Percentiles rank a stretch among this genome's conserved stretches.
These are phyloP conservation scores for Peniophora sp. DNA, from an alignment of 1,284 basidiomycete genomes.

Conservation along the genomic window DNA sequence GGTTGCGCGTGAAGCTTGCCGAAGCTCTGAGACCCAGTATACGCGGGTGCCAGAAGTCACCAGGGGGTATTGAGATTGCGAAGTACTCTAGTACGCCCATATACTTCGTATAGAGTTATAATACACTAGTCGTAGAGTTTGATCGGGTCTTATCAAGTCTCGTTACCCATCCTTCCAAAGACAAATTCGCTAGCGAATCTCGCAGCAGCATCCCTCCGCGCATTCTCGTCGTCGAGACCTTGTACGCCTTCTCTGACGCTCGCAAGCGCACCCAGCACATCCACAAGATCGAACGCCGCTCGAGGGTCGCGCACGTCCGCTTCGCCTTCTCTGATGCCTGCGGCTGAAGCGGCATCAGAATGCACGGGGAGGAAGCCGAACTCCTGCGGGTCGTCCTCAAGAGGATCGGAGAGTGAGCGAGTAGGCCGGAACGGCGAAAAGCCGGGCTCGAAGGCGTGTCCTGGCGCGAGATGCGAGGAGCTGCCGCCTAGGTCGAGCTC, in stretches of 20 bases:
- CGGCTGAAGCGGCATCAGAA: neutral
- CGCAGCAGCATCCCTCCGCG: conserved; percentile 60
- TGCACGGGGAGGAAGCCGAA: conserved; percentile 7
- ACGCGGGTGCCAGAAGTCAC: no score
- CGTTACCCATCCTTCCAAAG: conserved; percentile 46
- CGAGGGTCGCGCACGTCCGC: conserved; percentile 15
- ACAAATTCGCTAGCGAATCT: conserved; percentile 66
- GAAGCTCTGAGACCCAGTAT: no score
- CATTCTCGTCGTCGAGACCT: conserved; percentile 53
- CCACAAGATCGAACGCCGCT: conserved; percentile 51
- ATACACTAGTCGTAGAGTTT: no score
- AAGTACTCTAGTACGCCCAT: no score
- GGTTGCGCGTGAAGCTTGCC: no score
- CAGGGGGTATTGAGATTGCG: no score
- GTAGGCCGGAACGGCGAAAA: no score
- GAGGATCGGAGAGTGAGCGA: conserved; percentile 11
- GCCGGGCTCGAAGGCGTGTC: no score
- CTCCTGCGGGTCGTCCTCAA: conserved; percentile 15
- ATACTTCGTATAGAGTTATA: no score
- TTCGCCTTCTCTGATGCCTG: conserved; percentile 14
- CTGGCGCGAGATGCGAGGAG: no score
- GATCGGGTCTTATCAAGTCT: neutral
- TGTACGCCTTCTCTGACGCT: conserved; percentile 69
- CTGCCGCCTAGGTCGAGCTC: no score
- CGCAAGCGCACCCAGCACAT: conserved; percentile 54